Evolutionary conservation across 139 green algal species (phyloP).

Genomic region (Ettlia oleoabundans): DNA sequence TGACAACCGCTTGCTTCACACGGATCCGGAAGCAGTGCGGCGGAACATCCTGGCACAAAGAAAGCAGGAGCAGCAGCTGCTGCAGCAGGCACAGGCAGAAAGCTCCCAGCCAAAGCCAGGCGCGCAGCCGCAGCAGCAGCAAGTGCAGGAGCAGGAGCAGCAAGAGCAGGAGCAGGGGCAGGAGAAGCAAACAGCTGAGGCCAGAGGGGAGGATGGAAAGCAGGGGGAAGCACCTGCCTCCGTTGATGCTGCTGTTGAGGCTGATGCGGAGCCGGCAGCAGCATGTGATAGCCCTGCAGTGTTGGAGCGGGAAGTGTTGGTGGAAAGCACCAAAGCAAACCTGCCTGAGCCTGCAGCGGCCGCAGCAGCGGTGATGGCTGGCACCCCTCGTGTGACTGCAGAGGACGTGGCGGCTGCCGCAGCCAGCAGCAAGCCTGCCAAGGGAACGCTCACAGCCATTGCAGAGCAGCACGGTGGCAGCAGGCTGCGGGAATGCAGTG

Average conservation of each 20-base stretch:
- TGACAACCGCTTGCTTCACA: slow-evolving; percentile 11
- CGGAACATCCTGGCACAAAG: slow-evolving; percentile 9
- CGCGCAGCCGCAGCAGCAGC: background rate
- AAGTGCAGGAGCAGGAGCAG: background rate
- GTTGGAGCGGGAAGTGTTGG: background rate
- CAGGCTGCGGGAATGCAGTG: slow-evolving; percentile 1
- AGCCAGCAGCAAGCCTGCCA: background rate
- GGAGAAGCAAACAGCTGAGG: background rate
- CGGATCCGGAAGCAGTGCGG: slow-evolving; percentile 17
- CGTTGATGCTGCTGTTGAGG: background rate
- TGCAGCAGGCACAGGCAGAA: slow-evolving; percentile 18
- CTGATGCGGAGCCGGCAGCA: too few species aligned
- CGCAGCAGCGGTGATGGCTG: slow-evolving; percentile 9
- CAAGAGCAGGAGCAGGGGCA: background rate
- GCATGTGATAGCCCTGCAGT: background rate
- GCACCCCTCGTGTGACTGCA: background rate
- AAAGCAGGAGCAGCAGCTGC: slow-evolving; percentile 11
- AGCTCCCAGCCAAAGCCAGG: background rate
- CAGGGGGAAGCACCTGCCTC: background rate
- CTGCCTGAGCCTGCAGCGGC: slow-evolving; percentile 17
- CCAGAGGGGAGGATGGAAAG: too few species aligned
- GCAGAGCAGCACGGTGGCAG: slow-evolving; percentile 3
- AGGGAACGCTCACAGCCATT: slow-evolving; percentile 6
- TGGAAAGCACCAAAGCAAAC: slow-evolving; percentile 31
- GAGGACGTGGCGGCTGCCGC: background rate